Conservation (phyloP, 1,284 basidiomycete species). For the Cerioporus squamosus region DNA sequence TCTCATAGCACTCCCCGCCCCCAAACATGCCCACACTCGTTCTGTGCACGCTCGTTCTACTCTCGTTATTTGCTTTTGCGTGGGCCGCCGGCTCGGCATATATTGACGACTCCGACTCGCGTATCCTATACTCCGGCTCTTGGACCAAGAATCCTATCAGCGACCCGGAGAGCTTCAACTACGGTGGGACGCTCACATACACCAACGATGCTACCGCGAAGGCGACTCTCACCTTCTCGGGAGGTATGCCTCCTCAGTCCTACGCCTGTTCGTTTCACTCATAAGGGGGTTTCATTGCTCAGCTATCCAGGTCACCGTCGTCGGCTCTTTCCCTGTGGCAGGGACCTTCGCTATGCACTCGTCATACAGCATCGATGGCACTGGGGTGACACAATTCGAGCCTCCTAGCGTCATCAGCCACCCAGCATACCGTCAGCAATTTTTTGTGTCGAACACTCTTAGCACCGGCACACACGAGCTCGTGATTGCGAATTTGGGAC, state of each 20-base stretch:
- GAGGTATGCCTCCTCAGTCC: neutral
- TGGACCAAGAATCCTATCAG: neutral
- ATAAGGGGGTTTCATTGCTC: no score
- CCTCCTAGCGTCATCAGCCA: neutral
- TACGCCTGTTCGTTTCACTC: no score
- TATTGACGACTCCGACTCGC: neutral
- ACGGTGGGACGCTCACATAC: neutral
- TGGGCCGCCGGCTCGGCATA: neutral
- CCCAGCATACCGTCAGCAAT: neutral
- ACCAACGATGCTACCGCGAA: neutral
- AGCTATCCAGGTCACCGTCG: neutral
- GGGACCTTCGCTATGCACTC: conserved; percentile 1
- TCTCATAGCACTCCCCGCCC: no score
- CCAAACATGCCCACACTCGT: neutral
- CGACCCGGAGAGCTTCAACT: neutral
- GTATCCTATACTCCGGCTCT: neutral
- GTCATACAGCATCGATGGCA: neutral
- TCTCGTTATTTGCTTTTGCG: neutral
- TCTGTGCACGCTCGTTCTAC: neutral
- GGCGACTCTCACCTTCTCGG: neutral
- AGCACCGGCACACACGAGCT: conserved; percentile 1
- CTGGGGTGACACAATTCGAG: neutral
- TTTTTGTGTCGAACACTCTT: neutral
- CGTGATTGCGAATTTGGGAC: neutral
- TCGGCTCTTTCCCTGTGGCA: neutral